Evolutionary conservation across 129 eudicot species (phyloP), one percentile per base, ranked within the genome.

Genomic region (Chrysanthemum seticuspe): DNA sequence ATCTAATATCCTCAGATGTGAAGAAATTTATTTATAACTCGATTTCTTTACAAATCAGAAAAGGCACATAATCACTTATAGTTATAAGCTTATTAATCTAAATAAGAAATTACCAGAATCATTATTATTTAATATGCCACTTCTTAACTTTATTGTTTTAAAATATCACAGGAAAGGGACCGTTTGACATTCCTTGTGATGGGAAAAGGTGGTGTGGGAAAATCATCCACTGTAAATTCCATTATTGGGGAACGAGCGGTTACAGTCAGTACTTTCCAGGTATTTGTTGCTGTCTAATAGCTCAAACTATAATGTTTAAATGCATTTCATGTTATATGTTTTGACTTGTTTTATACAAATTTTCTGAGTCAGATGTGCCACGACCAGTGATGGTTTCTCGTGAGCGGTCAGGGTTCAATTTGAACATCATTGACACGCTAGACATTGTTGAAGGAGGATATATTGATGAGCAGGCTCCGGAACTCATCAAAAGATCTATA

Each of bases 141-240:
- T 60, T 72, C 16, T 61, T 52, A 61, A 44, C n/a, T 47, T 0
- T 54, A 45, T 73, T 75, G 13, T 77, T 58, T 13, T 36, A 21
- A 5, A 25, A 52, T 71, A 53, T 65, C 65, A 68, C 77, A 94
- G 97, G 73, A 82, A 68, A 91, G 86, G 74, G 73, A 68, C 80
- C 82, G 96, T 13, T 74, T 94, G 86, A 94, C 99, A 2, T 81
- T 94, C 52, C 94, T 94, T 68, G 96, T 94, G 53, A 85, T 90
- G 97, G 98, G 97, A 64, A 94, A 94, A 85, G 90, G 98, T 8
- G 98, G 98, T 21, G 98, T 94, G 49, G 98, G 97, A 10, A 94
- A 94, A 82, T 90, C 98, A 75, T 94, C 96, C 0, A 88, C 93
- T 0, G 82, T 94, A 63, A 94, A 94, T 73, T 90, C 98, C 0